Percentiles rank a stretch among this genome's conserved stretches.
These are phyloP conservation scores for Nannochloropsis gaditana DNA, from an alignment of 108 stramenopile species.

Conservation along the genomic window DNA sequence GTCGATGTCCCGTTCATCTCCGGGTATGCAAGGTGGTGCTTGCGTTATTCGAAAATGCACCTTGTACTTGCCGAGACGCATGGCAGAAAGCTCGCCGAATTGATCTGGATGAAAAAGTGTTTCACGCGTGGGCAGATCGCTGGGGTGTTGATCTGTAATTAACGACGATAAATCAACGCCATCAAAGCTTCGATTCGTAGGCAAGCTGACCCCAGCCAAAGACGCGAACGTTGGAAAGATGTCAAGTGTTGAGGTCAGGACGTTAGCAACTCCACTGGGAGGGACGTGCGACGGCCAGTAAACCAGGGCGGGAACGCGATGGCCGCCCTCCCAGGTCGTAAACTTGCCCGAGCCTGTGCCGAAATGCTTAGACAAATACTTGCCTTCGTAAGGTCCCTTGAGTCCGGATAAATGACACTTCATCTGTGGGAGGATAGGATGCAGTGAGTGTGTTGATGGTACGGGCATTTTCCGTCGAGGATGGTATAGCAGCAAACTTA, in stretches of 20 bases:
- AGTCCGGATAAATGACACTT: background rate
- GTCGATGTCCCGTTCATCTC: background rate
- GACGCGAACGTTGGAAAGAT: constrained; percentile 18
- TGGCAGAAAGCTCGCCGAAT: constrained; percentile 10
- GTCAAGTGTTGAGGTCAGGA: background rate
- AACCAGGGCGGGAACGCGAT: background rate
- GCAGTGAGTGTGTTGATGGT: background rate
- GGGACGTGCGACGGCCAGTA: background rate
- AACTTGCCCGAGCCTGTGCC: constrained; percentile 11
- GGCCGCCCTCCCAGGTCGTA: constrained; percentile 23
- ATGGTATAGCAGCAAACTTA: background rate
- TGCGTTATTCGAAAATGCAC: background rate
- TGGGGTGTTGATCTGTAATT: background rate
- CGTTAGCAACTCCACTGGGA: background rate
- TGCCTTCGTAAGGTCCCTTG: constrained; percentile 24
- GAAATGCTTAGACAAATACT: background rate
- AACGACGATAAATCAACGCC: background rate
- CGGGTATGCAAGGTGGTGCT: background rate
- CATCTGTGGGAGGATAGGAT: background rate
- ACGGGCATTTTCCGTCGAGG: background rate
- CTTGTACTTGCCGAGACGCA: background rate
- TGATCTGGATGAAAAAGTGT: background rate
- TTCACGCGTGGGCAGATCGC: background rate
- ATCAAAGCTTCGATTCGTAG: background rate
- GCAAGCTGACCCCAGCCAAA: background rate